phyloP scores from a whole-genome alignment of 2,329 filamentous ascomycete genomes.

The Penicillium hordei region DNA sequence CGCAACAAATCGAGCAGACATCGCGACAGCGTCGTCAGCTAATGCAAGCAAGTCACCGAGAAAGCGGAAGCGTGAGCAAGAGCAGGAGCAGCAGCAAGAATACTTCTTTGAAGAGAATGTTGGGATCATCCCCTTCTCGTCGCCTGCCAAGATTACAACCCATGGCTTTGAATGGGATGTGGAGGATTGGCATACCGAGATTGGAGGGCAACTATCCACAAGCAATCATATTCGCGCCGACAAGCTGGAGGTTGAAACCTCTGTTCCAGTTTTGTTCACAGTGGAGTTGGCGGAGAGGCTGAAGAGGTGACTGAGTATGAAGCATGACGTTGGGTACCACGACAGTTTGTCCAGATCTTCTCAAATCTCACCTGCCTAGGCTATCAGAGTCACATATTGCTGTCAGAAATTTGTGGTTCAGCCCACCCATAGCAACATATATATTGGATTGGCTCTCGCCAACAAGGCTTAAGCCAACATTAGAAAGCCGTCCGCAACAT shows the following conservation, averaged over 20 bases:
- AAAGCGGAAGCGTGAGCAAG: slow-evolving; percentile 9
- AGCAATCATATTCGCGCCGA: slow-evolving; percentile 73
- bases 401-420: background rate
- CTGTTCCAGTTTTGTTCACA: slow-evolving; percentile 69
- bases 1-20: slow-evolving; percentile 31
- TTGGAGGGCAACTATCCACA: slow-evolving; percentile 72
- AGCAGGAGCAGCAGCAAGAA: background rate
- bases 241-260: slow-evolving; percentile 61
- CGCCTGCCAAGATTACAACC: slow-evolving; percentile 75
- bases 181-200: slow-evolving; percentile 71
- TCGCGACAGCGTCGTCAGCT: background rate
- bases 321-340: background rate
- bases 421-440: background rate
- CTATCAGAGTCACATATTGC: background rate
- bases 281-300: slow-evolving; percentile 58
- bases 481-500: background rate
- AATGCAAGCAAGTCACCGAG: background rate
- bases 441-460: background rate
- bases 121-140: slow-evolving; percentile 81
- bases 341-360: background rate
- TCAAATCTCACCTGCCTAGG: background rate
- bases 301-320: slow-evolving; percentile 25
- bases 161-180: slow-evolving; percentile 90
- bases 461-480: background rate
- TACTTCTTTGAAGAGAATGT: slow-evolving; percentile 70